Conservation (phyloP, 208 protist species). For the Blastocrithidia nonstop region DNA sequence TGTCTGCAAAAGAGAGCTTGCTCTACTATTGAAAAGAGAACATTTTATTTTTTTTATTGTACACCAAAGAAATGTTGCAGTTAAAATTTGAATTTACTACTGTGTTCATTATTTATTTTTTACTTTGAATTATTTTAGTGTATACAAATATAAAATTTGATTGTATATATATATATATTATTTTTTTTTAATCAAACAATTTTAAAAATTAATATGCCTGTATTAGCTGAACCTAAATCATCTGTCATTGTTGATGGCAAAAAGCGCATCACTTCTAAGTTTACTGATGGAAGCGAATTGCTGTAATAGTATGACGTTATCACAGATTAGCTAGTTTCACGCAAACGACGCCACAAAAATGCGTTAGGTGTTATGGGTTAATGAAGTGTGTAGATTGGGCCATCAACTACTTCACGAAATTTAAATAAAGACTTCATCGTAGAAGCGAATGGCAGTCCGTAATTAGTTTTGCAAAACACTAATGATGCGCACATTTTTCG, state of each 20-base stretch:
- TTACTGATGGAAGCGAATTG: slow-evolving; percentile 78
- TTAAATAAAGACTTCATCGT: slow-evolving; percentile 54
- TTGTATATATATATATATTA: no score
- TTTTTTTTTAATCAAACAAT: no score
- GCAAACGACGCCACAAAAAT: slow-evolving; percentile 61
- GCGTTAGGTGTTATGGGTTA: slow-evolving; percentile 61
- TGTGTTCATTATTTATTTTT: neutral
- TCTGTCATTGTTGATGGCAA: slow-evolving; percentile 70
- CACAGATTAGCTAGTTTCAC: slow-evolving; percentile 81
- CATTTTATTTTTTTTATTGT: no score
- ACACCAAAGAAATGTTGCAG: no score
- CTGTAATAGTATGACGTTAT: slow-evolving; percentile 89
- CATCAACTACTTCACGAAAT: slow-evolving; percentile 9
- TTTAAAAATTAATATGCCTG: no score
- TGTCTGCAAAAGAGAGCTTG: no score
- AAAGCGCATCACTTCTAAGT: slow-evolving; percentile 77
- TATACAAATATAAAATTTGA: no score
- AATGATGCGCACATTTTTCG: slow-evolving; percentile 71
- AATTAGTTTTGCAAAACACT: slow-evolving; percentile 77
- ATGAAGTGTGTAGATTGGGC: slow-evolving; percentile 85
- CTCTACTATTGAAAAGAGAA: no score
- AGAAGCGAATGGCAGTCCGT: slow-evolving; percentile 50
- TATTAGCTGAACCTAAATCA: slow-evolving; percentile 59
- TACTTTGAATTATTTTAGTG: neutral
- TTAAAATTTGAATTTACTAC: no score